A percentile compares a stretch with the other conserved stretches of the same genome.
Conservation (phyloP, 2,329 filamentous ascomycete genomes). For the Truncatella angustata region DNA sequence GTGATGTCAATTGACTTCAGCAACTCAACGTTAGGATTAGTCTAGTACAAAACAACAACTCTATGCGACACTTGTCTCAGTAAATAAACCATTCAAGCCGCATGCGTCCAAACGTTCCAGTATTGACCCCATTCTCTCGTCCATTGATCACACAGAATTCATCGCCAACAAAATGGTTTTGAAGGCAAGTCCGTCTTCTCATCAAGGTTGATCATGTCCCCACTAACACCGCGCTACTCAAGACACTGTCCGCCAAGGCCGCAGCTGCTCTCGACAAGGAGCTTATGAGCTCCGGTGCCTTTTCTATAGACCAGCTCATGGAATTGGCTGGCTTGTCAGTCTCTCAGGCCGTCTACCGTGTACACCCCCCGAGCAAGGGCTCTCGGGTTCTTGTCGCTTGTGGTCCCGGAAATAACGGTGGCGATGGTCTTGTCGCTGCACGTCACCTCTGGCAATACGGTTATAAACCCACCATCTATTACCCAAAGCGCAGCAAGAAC, state of each 20-base stretch:
- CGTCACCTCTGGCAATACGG: constrained; percentile 90
- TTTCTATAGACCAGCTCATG: constrained; percentile 96
- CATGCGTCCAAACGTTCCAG: too few relatives aligned
- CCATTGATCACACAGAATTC: too few relatives aligned
- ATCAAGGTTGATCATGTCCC: too few relatives aligned
- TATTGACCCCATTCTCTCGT: too few relatives aligned
- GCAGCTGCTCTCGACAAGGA: constrained; percentile 89
- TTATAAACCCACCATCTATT: constrained; percentile 85
- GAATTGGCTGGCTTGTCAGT: constrained; percentile 91
- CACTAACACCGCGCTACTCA: constrained; percentile 18
- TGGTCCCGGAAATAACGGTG: constrained; percentile 79
- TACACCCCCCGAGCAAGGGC: constrained; percentile 74
- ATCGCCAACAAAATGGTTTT: too few relatives aligned
- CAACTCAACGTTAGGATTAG: too few relatives aligned
- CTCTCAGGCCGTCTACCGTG: constrained; percentile 83
- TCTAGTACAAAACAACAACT: too few relatives aligned
- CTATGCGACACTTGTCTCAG: too few relatives aligned
- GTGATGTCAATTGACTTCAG: not conserved
- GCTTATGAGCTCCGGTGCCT: constrained; percentile 84
- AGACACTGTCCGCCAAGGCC: constrained; percentile 86
- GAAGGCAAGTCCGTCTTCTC: constrained; percentile 8
- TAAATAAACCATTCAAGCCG: too few relatives aligned
- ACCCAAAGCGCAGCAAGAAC: constrained; percentile 87
- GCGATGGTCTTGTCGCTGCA: constrained; percentile 91
- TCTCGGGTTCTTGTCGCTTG: constrained; percentile 82